These are phyloP conservation scores for Nicotiana undulata DNA, from an alignment of 257 asterid genomes.

Conservation along the genomic window DNA sequence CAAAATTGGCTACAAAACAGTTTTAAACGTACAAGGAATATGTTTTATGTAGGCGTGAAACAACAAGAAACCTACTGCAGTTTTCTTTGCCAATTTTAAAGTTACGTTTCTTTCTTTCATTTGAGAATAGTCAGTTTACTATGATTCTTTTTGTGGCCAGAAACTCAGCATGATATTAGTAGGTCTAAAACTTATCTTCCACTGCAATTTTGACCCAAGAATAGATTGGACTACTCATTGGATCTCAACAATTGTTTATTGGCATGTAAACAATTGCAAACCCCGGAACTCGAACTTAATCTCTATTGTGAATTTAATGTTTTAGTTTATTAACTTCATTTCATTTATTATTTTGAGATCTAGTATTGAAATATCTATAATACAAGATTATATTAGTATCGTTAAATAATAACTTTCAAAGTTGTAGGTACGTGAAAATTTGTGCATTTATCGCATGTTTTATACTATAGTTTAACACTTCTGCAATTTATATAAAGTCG, in stretches of 20 bases:
- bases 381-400: too few relatives aligned
- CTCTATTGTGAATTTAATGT: too few relatives aligned
- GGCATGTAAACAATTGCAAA: too few relatives aligned
- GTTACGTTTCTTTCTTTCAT: background rate
- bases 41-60: background rate
- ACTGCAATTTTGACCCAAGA: background rate
- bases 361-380: too few relatives aligned
- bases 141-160: background rate
- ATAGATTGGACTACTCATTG: background rate
- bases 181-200: background rate
- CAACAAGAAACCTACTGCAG: background rate
- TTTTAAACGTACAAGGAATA: background rate
- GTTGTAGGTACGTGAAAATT: too few relatives aligned
- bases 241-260: background rate
- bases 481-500: too few relatives aligned
- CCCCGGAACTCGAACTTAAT: too few relatives aligned
- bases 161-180: background rate
- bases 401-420: too few relatives aligned
- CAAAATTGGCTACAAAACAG: background rate
- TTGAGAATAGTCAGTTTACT: background rate
- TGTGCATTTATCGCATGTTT: too few relatives aligned
- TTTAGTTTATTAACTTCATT: too few relatives aligned
- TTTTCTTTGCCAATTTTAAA: background rate
- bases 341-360: too few relatives aligned
- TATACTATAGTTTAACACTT: too few relatives aligned